These are phyloP conservation scores for Colletotrichum trifolii DNA, from an alignment of 2,329 filamentous ascomycete genomes.

Conservation along the genomic window DNA sequence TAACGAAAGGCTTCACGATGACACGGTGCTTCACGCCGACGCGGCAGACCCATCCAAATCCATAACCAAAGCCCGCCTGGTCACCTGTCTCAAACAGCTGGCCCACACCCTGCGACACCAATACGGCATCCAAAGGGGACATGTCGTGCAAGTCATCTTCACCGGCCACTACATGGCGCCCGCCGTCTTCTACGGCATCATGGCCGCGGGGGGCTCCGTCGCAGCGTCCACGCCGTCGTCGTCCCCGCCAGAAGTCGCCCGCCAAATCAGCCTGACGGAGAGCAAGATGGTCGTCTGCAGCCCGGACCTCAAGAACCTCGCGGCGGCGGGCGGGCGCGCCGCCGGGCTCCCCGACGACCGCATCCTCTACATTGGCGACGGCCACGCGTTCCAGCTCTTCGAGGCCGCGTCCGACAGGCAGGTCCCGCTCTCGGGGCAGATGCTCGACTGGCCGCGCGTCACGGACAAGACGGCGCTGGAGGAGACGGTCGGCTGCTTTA, in stretches of 20 bases:
- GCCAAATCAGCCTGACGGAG: constrained; percentile 53
- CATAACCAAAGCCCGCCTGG: constrained; percentile 64
- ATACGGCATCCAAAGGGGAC: constrained; percentile 59
- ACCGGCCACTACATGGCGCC: constrained; percentile 67
- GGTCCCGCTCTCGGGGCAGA: constrained; percentile 47
- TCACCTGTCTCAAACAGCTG: constrained; percentile 60
- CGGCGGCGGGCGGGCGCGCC: constrained; percentile 60
- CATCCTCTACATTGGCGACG: constrained; percentile 39
- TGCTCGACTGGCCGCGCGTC: constrained; percentile 64
- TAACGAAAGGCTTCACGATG: constrained; percentile 47
- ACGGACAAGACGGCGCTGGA: constrained; percentile 59
- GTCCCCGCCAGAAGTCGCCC: constrained; percentile 61
- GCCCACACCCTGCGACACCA: constrained; percentile 64
- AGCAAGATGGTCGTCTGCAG: constrained; percentile 57
- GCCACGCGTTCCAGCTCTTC: constrained; percentile 39
- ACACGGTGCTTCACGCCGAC: constrained; percentile 66
- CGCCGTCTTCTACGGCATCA: constrained; percentile 64
- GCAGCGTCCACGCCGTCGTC: constrained; percentile 63
- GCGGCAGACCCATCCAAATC: constrained; percentile 64
- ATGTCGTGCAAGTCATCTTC: constrained; percentile 67
- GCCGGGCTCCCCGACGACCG: constrained; percentile 53
- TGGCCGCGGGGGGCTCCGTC: constrained; percentile 70
- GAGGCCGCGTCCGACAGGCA: constrained; percentile 44
- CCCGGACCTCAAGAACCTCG: constrained; percentile 57
- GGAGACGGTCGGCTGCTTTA: constrained; percentile 52